Evolutionary conservation across 179 eudicot species (phyloP).

Genomic region (Silene coronaria): DNA sequence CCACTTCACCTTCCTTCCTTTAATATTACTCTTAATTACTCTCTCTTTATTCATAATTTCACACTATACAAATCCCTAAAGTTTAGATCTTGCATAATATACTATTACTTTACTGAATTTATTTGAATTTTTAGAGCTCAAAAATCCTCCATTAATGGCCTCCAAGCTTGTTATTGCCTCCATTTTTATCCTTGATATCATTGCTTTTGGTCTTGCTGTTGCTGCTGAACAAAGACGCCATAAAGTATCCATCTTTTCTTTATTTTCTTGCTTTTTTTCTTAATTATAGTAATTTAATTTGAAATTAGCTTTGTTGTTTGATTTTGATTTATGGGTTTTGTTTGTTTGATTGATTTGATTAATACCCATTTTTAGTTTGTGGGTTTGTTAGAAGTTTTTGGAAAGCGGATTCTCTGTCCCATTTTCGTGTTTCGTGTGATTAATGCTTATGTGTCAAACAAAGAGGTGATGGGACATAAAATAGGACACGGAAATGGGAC

Average conservation of each 20-base stretch:
- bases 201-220: constrained; percentile 44
- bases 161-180: constrained; percentile 30
- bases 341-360: background rate
- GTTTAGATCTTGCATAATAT: too few relatives aligned
- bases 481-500: too few relatives aligned
- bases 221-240: constrained; percentile 44
- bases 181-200: constrained; percentile 30
- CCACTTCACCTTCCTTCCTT: constrained; percentile 21
- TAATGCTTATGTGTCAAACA: too few relatives aligned
- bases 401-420: too few relatives aligned
- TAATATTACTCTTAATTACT: background rate
- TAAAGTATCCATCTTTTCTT: constrained; percentile 22
- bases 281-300: background rate
- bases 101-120: too few relatives aligned
- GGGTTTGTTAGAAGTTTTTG: background rate
- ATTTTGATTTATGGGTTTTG: background rate
- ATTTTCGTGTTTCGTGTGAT: too few relatives aligned
- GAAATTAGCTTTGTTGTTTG: background rate
- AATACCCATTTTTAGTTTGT: background rate
- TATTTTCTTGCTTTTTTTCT: background rate
- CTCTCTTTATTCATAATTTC: background rate
- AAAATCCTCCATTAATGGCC: constrained; percentile 26
- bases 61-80: too few relatives aligned
- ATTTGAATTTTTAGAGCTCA: background rate
- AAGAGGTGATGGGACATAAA: too few relatives aligned